phyloP scores from a whole-genome alignment of 2,329 filamentous ascomycete species.

The Setomelanomma holmii region DNA sequence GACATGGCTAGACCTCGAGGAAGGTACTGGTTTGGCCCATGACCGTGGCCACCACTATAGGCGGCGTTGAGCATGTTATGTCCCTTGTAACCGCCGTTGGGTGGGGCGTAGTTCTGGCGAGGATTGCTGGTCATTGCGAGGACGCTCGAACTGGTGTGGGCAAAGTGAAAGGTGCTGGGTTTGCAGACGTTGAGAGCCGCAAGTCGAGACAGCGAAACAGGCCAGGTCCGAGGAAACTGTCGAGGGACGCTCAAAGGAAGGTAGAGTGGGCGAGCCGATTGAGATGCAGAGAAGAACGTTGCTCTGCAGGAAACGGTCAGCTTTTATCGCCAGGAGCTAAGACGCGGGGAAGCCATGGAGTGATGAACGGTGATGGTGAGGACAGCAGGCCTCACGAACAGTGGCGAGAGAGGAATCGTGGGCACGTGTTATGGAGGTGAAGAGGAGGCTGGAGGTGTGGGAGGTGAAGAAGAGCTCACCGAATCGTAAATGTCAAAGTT shows the following conservation, averaged over 20 bases:
- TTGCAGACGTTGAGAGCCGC: neutral
- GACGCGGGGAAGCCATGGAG: neutral
- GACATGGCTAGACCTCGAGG: constrained; percentile 45
- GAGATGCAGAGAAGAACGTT: constrained; percentile 43
- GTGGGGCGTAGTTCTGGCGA: constrained; percentile 39
- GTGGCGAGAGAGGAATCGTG: constrained; percentile 5
- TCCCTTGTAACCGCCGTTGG: constrained; percentile 38
- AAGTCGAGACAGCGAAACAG: too few relatives aligned
- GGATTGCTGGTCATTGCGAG: constrained; percentile 38
- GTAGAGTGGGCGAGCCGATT: constrained; percentile 24
- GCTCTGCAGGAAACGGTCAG: constrained; percentile 29
- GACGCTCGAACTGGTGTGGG: constrained; percentile 1
- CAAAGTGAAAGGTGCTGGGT: neutral
- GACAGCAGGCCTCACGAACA: constrained; percentile 4
- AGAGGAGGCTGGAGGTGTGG: constrained; percentile 7
- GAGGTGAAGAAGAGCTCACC: constrained; percentile 34
- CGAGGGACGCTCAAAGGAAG: constrained; percentile 23
- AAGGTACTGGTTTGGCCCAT: constrained; percentile 43
- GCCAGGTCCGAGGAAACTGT: too few relatives aligned
- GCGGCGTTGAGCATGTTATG: constrained; percentile 41
- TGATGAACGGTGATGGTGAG: constrained; percentile 25
- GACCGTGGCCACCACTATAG: constrained; percentile 38
- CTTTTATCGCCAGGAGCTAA: constrained; percentile 1
- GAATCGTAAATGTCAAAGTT: constrained; percentile 51
- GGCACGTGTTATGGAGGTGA: constrained; percentile 10